Conservation (phyloP, 2,329 filamentous ascomycete species). For the Neophaeococcomyces mojaviensis region DNA sequence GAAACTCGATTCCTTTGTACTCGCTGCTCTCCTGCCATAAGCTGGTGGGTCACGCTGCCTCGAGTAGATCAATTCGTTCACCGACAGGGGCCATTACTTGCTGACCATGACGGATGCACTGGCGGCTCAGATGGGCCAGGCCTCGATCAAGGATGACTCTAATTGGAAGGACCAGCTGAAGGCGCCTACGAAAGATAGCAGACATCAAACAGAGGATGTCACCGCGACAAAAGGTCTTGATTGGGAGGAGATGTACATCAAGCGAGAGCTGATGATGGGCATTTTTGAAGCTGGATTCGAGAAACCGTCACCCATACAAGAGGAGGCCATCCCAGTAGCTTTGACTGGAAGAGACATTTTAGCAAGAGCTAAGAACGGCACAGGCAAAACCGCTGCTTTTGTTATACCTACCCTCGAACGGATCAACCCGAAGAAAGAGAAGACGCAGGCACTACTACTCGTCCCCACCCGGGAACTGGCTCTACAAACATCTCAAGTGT, state of each 20-base stretch:
- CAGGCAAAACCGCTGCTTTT: conserved; percentile 96
- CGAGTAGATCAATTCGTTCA: too few species aligned
- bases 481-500: conserved; percentile 97
- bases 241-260: conserved; percentile 94
- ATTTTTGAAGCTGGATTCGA: conserved; percentile 99
- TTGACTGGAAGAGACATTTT: conserved; percentile 92
- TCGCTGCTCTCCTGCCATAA: too few species aligned
- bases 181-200: conserved; percentile 39
- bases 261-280: conserved; percentile 93
- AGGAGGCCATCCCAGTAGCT: conserved; percentile 96
- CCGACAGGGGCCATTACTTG: too few species aligned
- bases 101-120: conserved; percentile 37
- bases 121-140: conserved; percentile 38
- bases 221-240: conserved; percentile 96
- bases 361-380: conserved; percentile 95
- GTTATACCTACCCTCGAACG: conserved; percentile 91
- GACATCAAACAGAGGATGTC: conserved; percentile 64
- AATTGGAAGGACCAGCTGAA: conserved; percentile 42
- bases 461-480: conserved; percentile 95
- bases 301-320: conserved; percentile 97
- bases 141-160: conserved; percentile 34
- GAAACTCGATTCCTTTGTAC: too few species aligned
- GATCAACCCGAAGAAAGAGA: conserved; percentile 92
- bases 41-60: too few species aligned
- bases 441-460: conserved; percentile 92